These are phyloP conservation scores for Rhizopogon salebrosus DNA, from an alignment of 768 basidiomycete genomes.

Conservation along the genomic window DNA sequence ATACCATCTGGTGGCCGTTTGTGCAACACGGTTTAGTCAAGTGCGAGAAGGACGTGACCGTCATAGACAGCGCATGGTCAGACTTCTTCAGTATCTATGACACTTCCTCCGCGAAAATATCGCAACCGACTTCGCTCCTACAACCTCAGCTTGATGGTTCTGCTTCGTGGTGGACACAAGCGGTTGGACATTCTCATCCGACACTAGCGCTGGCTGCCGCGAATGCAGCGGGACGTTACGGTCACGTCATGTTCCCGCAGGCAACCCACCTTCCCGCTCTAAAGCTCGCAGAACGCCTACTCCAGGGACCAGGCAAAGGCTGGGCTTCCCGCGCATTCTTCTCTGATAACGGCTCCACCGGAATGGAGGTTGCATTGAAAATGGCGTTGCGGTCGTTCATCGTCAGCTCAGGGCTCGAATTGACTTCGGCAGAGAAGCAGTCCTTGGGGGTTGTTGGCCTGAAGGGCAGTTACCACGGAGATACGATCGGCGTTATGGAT, in stretches of 20 bases:
- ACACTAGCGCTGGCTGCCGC: constrained; percentile 83
- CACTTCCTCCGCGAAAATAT: constrained; percentile 14
- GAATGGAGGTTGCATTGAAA: constrained; percentile 95
- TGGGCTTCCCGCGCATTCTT: constrained; percentile 94
- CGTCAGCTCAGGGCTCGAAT: constrained; percentile 28
- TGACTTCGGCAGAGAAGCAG: constrained; percentile 36
- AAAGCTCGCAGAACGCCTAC: constrained; percentile 71
- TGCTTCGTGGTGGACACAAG: constrained; percentile 98
- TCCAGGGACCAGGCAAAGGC: constrained; percentile 76
- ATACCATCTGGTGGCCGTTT: constrained; percentile 95
- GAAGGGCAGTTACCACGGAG: constrained; percentile 93
- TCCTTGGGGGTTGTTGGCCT: constrained; percentile 77
- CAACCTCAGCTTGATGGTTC: constrained; percentile 81
- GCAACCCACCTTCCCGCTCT: constrained; percentile 85
- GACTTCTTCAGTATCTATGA: constrained; percentile 82
- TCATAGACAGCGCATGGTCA: constrained; percentile 85
- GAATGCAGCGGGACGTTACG: constrained; percentile 86
- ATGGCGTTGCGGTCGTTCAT: constrained; percentile 84
- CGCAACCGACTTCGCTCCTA: constrained; percentile 31
- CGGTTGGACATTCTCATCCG: constrained; percentile 77
- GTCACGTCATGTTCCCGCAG: constrained; percentile 95
- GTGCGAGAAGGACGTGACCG: constrained; percentile 68
- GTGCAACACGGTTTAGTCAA: constrained; percentile 81
- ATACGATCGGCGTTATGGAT: constrained; percentile 97
- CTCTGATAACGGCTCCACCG: constrained; percentile 93